A percentile compares a stretch with the other conserved stretches of the same genome.
phyloP scores from a whole-genome alignment of 1,284 basidiomycete genomes.

The Malassezia japonica region DNA sequence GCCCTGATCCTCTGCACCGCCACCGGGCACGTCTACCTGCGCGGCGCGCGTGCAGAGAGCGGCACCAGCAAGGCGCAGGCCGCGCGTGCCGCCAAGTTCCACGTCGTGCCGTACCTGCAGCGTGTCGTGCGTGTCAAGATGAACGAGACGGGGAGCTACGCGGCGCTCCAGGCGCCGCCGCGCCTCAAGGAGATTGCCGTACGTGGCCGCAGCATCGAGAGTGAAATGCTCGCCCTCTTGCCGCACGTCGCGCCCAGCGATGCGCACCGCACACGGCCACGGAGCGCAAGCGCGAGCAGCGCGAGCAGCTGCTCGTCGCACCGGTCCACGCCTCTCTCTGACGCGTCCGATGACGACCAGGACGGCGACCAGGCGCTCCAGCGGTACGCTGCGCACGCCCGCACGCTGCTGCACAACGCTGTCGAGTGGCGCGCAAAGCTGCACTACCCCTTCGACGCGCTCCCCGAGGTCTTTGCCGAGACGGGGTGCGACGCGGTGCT shows the following conservation, averaged over 20 bases:
- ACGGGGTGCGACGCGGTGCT: constrained; percentile 60
- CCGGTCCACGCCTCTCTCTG: constrained; percentile 35
- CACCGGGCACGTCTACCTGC: constrained; percentile 83
- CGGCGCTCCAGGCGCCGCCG: constrained; percentile 70
- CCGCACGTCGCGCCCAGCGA: constrained; percentile 20
- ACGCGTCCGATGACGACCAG: constrained; percentile 38
- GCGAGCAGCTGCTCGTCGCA: constrained; percentile 9
- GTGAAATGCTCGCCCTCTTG: constrained; percentile 56
- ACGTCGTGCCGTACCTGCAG: constrained; percentile 70
- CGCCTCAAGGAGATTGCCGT: constrained; percentile 57
- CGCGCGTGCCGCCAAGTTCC: constrained; percentile 56
- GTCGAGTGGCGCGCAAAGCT: not conserved
- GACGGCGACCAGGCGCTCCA: not conserved
- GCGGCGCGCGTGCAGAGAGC: constrained; percentile 22
- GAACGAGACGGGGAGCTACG: constrained; percentile 81
- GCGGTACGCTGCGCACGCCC: constrained; percentile 2
- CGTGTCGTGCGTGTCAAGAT: constrained; percentile 73
- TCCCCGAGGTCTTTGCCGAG: not conserved
- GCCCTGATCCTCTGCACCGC: constrained; percentile 83
- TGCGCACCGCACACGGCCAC: too few species aligned
- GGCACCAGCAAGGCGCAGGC: constrained; percentile 19
- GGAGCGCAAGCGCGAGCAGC: constrained; percentile 15
- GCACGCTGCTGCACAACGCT: not conserved
- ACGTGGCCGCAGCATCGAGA: constrained; percentile 57
- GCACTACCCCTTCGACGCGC: not conserved